Evolutionary conservation across 805 yeast species (phyloP).

Genomic region (Ogataea methanolica): DNA sequence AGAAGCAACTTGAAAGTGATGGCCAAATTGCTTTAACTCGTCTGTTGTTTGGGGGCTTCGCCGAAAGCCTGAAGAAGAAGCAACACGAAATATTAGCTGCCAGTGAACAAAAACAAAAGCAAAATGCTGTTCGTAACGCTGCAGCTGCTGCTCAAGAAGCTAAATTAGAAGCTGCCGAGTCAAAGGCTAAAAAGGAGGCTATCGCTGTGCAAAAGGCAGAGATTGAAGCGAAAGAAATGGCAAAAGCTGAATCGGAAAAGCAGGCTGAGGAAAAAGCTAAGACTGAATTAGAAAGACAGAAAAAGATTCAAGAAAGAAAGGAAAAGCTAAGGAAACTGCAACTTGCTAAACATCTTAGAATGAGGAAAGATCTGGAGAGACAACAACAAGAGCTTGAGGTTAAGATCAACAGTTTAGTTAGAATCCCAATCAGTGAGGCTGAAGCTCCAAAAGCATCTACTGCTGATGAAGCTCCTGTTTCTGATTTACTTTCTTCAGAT

Average conservation of each 20-base stretch:
- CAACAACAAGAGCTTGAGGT: neutral
- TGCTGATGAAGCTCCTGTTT: neutral
- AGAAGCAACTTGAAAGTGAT: neutral
- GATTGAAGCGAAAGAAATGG: neutral
- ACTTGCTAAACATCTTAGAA: neutral
- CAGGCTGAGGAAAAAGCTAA: neutral
- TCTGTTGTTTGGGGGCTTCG: neutral
- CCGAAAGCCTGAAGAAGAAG: neutral
- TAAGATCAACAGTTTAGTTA: slow-evolving; percentile 3
- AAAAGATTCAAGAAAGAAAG: slow-evolving; percentile 1
- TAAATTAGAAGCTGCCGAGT: neutral
- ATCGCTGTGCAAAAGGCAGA: neutral
- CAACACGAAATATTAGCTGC: neutral
- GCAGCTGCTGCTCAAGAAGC: neutral
- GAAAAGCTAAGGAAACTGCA: slow-evolving; percentile 3
- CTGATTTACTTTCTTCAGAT: neutral
- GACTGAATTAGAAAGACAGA: neutral
- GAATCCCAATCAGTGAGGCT: slow-evolving; percentile 4
- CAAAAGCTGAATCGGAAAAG: neutral
- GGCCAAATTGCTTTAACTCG: slow-evolving; percentile 2
- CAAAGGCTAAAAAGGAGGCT: slow-evolving; percentile 1
- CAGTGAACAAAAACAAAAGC: neutral
- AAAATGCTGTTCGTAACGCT: neutral
- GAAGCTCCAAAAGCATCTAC: neutral
- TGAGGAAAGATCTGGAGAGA: neutral